Evolutionary conservation across 306 rosid species (phyloP).

Genomic region (Cucumis melo): DNA sequence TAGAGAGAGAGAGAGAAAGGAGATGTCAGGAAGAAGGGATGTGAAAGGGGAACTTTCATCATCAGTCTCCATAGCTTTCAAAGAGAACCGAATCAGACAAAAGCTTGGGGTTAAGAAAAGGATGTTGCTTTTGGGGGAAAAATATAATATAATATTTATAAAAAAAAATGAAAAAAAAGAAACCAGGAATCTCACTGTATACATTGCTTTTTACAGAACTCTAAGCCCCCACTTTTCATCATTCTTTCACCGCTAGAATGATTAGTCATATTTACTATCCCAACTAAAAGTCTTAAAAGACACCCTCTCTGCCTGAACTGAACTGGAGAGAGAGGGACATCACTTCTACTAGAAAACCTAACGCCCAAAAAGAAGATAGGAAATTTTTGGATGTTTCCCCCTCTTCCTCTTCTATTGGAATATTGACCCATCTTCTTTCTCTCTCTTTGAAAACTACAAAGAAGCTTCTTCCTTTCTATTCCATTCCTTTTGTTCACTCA

Average conservation of each 20-base stretch:
- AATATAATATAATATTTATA: background rate
- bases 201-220: constrained; percentile 27
- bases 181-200: constrained; percentile 66
- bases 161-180: constrained; percentile 24
- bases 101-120: constrained; percentile 28
- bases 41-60: constrained; percentile 38
- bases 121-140: constrained; percentile 39
- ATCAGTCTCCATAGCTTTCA: constrained; percentile 64
- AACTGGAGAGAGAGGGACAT: constrained; percentile 11
- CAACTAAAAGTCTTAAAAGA: constrained; percentile 16
- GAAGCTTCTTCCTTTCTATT: constrained; percentile 12
- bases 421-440: constrained; percentile 1
- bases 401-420: background rate
- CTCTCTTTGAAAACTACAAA: constrained; percentile 4
- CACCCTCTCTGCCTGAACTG: background rate
- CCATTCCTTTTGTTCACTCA: background rate
- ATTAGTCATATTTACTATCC: constrained; percentile 48
- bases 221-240: constrained; percentile 46
- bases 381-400: background rate
- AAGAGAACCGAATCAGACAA: constrained; percentile 78
- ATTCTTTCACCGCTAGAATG: constrained; percentile 55
- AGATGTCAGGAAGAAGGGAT: constrained; percentile 28
- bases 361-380: background rate
- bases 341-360: constrained; percentile 7
- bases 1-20: constrained; percentile 4